Percentiles rank a stretch among this genome's conserved stretches.
phyloP scores from a whole-genome alignment of 2,329 filamentous ascomycete species.

The Phyllosticta ampelicida region DNA sequence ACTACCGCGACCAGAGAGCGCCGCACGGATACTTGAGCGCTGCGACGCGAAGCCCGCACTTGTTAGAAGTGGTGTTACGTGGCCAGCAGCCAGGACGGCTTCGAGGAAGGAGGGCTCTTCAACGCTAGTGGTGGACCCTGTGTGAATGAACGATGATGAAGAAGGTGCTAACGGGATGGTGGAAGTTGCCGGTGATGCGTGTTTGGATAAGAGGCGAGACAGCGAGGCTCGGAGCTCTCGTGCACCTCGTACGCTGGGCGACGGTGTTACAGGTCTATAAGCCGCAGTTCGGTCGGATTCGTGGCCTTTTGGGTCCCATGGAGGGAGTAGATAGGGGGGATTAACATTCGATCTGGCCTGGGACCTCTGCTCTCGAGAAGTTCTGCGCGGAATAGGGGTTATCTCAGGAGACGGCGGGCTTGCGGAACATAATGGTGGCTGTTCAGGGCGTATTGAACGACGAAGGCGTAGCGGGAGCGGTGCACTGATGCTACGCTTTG shows the following conservation, averaged over 20 bases:
- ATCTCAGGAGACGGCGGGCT: background rate
- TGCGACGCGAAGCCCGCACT: background rate
- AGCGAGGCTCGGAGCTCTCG: background rate
- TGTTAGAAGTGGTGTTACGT: slow-evolving; percentile 1
- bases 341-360: background rate
- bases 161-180: background rate
- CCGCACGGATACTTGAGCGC: background rate
- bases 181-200: background rate
- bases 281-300: background rate
- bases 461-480: background rate
- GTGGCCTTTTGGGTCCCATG: background rate
- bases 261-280: background rate
- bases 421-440: background rate
- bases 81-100: slow-evolving; percentile 1
- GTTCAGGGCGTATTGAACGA: background rate
- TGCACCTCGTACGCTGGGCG: background rate
- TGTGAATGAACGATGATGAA: background rate
- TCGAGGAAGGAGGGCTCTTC: slow-evolving; percentile 3
- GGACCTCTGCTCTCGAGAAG: background rate
- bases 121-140: background rate
- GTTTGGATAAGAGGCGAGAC: background rate
- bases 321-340: background rate
- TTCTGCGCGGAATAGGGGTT: background rate
- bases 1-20: background rate
- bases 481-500: background rate